Evolutionary conservation across 2,329 filamentous ascomycete genomes (phyloP).

Genomic region (Talaromyces sp.): DNA sequence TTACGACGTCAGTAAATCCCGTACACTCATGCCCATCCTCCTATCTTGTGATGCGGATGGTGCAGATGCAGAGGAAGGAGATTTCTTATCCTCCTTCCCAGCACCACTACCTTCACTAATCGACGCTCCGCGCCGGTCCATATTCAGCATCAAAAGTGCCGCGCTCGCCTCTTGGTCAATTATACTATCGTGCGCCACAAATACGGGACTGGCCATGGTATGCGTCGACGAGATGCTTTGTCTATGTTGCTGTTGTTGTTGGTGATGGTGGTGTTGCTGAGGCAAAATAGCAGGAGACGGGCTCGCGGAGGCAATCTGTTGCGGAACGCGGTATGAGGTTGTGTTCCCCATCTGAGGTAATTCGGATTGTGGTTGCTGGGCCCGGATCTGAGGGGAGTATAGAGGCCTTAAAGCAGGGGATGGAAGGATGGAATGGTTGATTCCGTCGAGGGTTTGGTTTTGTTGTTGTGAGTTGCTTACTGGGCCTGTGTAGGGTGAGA

Average conservation of each 20-base stretch:
- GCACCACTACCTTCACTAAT: neutral
- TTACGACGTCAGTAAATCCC: constrained; percentile 53
- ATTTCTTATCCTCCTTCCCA: neutral
- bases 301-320: constrained; percentile 18
- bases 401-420: constrained; percentile 35
- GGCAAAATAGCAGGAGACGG: constrained; percentile 26
- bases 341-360: constrained; percentile 7
- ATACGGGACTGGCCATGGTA: constrained; percentile 19
- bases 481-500: constrained; percentile 29
- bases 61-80: neutral
- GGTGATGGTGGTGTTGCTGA: constrained; percentile 22
- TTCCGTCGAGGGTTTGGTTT: constrained; percentile 1
- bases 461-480: neutral
- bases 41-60: constrained; percentile 25
- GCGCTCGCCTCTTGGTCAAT: constrained; percentile 79
- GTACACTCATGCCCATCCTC: constrained; percentile 53
- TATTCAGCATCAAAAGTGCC: constrained; percentile 82
- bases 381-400: constrained; percentile 17
- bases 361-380: neutral
- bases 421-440: constrained; percentile 32
- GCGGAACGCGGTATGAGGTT: constrained; percentile 24
- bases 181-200: constrained; percentile 40
- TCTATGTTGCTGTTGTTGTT: constrained; percentile 6
- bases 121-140: constrained; percentile 60
- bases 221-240: constrained; percentile 44